Evolutionary conservation across 78 protist species (phyloP).

Genomic region (Chrysochromulina tobinii): DNA sequence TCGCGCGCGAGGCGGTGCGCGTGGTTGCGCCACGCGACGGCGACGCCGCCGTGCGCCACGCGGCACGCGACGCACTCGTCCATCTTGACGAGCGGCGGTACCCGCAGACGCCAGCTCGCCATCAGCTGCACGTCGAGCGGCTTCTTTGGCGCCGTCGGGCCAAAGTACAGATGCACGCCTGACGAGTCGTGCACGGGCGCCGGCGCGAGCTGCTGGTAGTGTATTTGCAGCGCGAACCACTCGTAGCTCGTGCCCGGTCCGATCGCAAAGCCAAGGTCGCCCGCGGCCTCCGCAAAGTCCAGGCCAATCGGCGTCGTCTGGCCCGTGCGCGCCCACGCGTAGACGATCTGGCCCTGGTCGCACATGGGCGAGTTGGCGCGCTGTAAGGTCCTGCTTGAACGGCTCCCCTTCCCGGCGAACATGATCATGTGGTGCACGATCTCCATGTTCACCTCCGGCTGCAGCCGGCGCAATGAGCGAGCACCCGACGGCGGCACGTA

Average conservation of each 20-base stretch:
- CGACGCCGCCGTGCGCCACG: background rate
- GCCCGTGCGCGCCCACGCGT: conserved; percentile 20
- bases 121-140: background rate
- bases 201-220: background rate
- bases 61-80: conserved; percentile 24
- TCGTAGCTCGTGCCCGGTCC: background rate
- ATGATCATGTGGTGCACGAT: conserved; percentile 10
- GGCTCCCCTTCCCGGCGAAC: background rate
- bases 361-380: background rate
- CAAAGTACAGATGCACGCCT: background rate
- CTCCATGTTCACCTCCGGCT: background rate
- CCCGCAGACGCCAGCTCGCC: background rate
- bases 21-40: background rate
- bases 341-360: background rate
- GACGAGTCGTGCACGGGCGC: background rate
- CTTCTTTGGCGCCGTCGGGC: background rate
- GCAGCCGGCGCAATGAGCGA: background rate
- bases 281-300: background rate
- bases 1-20: conserved; percentile 20
- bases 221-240: background rate
- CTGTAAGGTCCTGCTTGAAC: no score
- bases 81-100: background rate
- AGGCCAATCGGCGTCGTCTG: background rate
- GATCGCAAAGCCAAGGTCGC: background rate
- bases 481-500: background rate